Conservation (phyloP, 106 monocot genomes). For the Dioscorea dumetorum region DNA sequence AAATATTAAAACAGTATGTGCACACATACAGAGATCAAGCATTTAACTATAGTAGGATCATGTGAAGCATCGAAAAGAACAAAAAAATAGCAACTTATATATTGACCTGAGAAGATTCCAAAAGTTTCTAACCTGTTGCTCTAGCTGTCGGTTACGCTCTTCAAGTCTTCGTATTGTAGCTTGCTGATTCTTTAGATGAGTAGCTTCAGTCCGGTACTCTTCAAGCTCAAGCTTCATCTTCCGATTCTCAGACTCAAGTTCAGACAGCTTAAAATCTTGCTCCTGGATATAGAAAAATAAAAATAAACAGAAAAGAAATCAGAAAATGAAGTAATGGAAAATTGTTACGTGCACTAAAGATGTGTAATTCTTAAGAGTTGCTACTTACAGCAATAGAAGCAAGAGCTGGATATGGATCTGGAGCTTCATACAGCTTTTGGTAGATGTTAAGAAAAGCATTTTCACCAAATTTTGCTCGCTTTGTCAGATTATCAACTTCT, state of each 20-base stretch:
- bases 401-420: constrained; percentile 97
- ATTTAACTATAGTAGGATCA: too few relatives aligned
- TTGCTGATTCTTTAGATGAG: constrained; percentile 95
- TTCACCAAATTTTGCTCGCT: constrained; percentile 98
- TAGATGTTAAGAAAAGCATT: constrained; percentile 99
- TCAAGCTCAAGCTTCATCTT: constrained; percentile 98
- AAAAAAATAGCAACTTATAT: too few relatives aligned
- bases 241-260: constrained; percentile 82
- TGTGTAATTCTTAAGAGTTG: neutral
- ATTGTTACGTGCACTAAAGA: neutral
- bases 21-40: too few relatives aligned
- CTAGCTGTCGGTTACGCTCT: constrained; percentile 88
- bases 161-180: constrained; percentile 97
- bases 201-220: constrained; percentile 90
- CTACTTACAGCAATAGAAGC: constrained; percentile 72
- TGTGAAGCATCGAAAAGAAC: too few relatives aligned
- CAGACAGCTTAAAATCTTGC: constrained; percentile 70
- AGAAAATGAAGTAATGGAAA: neutral
- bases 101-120: neutral
- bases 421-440: constrained; percentile 99
- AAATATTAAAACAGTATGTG: too few relatives aligned
- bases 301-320: neutral
- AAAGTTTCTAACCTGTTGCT: constrained; percentile 69
- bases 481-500: constrained; percentile 99
- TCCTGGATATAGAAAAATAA: constrained; percentile 33